Base-by-base conservation (phyloP, 208 protist species). In the Leishmania aethiopica region DNA sequence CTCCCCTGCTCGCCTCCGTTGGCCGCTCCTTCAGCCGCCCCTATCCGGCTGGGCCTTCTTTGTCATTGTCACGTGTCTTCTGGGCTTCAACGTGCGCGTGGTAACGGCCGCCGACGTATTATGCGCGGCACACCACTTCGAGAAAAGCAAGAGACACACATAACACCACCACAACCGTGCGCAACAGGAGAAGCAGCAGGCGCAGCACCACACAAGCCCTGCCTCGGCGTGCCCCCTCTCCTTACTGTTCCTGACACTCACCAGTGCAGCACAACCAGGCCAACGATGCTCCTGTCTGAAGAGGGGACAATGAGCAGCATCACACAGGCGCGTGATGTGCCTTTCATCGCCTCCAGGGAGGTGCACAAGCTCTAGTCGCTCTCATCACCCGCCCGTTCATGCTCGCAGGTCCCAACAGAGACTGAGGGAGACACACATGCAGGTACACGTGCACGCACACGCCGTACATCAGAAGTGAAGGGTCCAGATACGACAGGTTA, bases 381-480 rank as follows among this genome's bases (percentile, higher is more conserved):
- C n/a, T 40, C 4, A 28, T 67, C 32, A 67, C 32, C 25, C 32
- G 15, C 32, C 17, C 5, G 62, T 15, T 7, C 13, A 45, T 53
- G 40, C 47, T 55, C 13, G 22, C 70, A 47, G 64, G 40, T 32
- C 35, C 69, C 35, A 73, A 4, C 66, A 19, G 19, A 73, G 10
- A 47, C 35, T 25, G 22, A 73, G 22, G 42, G 40, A 73, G 22
- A 73, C 32, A 73, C 11, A 32, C 70, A 73, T 25, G 32, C 70
- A 51, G 40, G n/a, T 37, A 19, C 15, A 55, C 51, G 51, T 55
- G 3, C 51, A 55, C 51, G 51, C 51, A 55, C 51, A 55, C 15
- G 51, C 51, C 32, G 28, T 37, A 8, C 28, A 28, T 89, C 85
- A 91, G 85, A 91, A 79, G 87, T 91, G 87, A 91, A 89, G 85